Conservation (phyloP, 2,329 filamentous ascomycete species). For the Diaporthe ampelina region DNA sequence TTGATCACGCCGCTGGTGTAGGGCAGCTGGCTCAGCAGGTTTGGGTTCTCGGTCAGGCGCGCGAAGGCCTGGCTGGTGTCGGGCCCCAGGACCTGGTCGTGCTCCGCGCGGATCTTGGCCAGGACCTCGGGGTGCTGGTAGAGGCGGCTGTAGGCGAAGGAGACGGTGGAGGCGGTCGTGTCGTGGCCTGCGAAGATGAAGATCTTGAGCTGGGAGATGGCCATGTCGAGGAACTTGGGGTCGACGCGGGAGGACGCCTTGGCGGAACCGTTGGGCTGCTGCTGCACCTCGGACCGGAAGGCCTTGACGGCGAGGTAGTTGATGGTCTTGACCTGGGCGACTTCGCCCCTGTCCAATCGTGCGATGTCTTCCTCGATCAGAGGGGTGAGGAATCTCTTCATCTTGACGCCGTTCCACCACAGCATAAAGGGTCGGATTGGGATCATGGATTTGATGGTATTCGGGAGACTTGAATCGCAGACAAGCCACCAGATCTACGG, state of each 20-base stretch:
- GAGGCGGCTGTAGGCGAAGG: constrained; percentile 40
- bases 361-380: constrained; percentile 46
- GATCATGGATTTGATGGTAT: constrained; percentile 35
- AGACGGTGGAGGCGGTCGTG: constrained; percentile 40
- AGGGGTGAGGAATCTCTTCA: constrained; percentile 47
- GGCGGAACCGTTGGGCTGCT: not conserved
- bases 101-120: constrained; percentile 48
- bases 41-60: constrained; percentile 56
- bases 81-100: constrained; percentile 46
- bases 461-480: constrained; percentile 29
- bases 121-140: constrained; percentile 46
- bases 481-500: constrained; percentile 41
- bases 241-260: constrained; percentile 16
- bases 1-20: constrained; percentile 68
- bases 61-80: constrained; percentile 51
- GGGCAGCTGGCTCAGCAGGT: constrained; percentile 61
- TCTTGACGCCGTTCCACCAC: constrained; percentile 48
- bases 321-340: constrained; percentile 46
- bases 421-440: constrained; percentile 44
- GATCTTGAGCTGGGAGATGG: constrained; percentile 46
- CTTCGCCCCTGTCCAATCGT: constrained; percentile 42
- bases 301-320: constrained; percentile 48
- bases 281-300: constrained; percentile 43
- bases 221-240: constrained; percentile 32
- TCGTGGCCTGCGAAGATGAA: constrained; percentile 47